Evolutionary conservation across 2,329 filamentous ascomycete species (phyloP), one percentile per base, ranked within the genome.

Genomic region (Fusarium napiforme): DNA sequence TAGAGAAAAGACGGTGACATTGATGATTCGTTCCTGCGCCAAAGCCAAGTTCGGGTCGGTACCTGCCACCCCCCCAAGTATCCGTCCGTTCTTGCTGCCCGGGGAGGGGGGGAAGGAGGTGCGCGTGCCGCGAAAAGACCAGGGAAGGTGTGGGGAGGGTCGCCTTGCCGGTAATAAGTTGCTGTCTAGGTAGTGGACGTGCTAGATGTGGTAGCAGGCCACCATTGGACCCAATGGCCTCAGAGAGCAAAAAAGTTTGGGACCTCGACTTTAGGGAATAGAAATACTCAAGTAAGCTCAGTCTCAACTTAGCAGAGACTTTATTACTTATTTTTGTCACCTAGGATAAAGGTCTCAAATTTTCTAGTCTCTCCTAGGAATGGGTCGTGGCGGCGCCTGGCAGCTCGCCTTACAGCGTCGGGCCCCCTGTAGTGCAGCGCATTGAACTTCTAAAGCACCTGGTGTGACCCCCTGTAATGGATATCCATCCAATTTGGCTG

Each of bases 1-100:
- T 72, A 58, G 55, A 60, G 60, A 74, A 74, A 74, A 74, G 72
- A 74, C 72, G 72, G 72, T 74, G 72, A 74, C 71, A 63, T 74
- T 69, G 59, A 72, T 72, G 71, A 74, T 74, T 74, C 60, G 72
- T 74, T 74, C 72, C 72, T 74, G 71, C 68, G 57, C 71, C 57
- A 65, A 60, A 60, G 67, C 71, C 64, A 56, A 60, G 71, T 67
- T 67, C 61, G 43, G 71, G 62, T 72, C 56, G 67, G 71, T 72
- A 74, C 72, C 72, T 74, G 71, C 71, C 71, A 71, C 36, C 64
- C 64, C 64, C 49, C 53, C 49, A 73, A 49, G 55, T 60, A 70
- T 60, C 52, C n/a, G n/a, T n/a, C n/a, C 53, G 65, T 58, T 62
- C 46, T 60, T 60, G 32, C 52, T 46, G 40, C 39, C 49, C 37